Evolutionary conservation across 495 filamentous ascomycete species (phyloP).

Genomic region (Achaetomiella virescens): DNA sequence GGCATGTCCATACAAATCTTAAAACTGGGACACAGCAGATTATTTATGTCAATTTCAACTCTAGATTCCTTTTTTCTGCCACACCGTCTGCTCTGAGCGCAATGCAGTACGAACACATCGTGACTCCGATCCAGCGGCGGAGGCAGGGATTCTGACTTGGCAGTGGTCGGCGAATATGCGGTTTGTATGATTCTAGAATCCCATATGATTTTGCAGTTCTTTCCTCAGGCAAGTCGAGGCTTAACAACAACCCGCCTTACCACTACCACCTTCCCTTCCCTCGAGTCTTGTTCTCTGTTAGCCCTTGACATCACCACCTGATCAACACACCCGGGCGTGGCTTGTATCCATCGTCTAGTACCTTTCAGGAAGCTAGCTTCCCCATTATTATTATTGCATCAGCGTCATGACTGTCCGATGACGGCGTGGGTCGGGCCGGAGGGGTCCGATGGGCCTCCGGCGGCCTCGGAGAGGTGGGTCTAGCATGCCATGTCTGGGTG

Average conservation of each 20-base stretch:
- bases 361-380: too few species aligned
- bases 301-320: not conserved
- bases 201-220: not conserved
- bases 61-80: too few species aligned
- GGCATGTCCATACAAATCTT: too few species aligned
- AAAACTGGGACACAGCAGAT: too few species aligned
- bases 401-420: slow-evolving; percentile 4
- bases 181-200: not conserved
- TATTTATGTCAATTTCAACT: too few species aligned
- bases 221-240: not conserved
- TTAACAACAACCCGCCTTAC: not conserved
- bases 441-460: slow-evolving; percentile 4
- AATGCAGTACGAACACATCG: not conserved
- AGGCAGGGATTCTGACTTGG: not conserved
- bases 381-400: too few species aligned
- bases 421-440: not conserved
- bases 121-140: not conserved
- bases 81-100: not conserved
- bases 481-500: not conserved
- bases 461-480: not conserved
- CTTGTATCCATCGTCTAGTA: not conserved
- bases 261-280: too few species aligned
- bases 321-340: not conserved
- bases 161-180: not conserved
- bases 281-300: not conserved